Conservation (phyloP, 2,329 filamentous ascomycete species). For the Colletotrichum paranaense region DNA sequence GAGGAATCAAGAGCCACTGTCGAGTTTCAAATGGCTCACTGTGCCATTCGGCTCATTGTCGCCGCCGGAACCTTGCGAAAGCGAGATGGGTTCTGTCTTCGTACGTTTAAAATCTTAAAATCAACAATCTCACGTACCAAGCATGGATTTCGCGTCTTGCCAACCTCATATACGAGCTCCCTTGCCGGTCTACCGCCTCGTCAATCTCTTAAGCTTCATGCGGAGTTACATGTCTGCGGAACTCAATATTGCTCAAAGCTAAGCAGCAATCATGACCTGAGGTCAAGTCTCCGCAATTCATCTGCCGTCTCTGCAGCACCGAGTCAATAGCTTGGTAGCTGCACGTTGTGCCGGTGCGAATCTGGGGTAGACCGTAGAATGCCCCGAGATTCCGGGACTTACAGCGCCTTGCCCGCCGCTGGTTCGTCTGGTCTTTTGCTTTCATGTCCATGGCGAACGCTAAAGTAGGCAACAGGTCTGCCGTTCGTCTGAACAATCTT, state of each 20-base stretch:
- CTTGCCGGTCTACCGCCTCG: not conserved
- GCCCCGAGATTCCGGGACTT: conserved; percentile 9
- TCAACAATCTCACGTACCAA: not conserved
- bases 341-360: conserved; percentile 24
- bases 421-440: not conserved
- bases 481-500: not conserved
- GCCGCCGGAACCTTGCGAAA: not conserved
- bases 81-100: not conserved
- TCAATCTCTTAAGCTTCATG: conserved; percentile 15
- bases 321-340: conserved; percentile 14
- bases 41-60: not conserved
- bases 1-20: not conserved
- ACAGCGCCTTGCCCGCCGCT: not conserved
- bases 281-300: conserved; percentile 12
- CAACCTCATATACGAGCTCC: not conserved
- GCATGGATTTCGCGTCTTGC: conserved; percentile 1
- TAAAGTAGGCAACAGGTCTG: too few relatives aligned
- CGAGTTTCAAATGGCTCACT: not conserved
- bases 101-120: not conserved
- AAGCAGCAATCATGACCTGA: not conserved
- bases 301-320: conserved; percentile 20
- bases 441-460: too few relatives aligned
- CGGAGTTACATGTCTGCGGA: not conserved
- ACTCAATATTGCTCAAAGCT: not conserved
- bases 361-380: conserved; percentile 16